Evolutionary conservation across 768 basidiomycete species (phyloP), one percentile per base, ranked within the genome.

Genomic region (Leccinum barrowsii): DNA sequence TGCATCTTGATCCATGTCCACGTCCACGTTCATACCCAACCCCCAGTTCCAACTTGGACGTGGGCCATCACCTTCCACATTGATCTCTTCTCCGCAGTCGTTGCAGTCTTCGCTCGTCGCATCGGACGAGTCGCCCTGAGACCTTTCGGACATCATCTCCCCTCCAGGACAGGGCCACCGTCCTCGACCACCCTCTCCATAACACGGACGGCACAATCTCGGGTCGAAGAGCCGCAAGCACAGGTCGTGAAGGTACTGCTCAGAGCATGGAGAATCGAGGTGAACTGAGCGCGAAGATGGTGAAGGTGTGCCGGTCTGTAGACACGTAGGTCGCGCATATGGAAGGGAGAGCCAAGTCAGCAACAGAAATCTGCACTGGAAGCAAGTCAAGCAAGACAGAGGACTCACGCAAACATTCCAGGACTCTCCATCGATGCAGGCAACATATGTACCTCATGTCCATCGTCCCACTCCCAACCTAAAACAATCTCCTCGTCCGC

Each of bases 391-490:
- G 21, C 3, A 53, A 56, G 50, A 56, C 30, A 26, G 65, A 61
- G 35, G 21, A 82, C 82, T 74, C 71, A 86, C 86, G 80, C 77
- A 64, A 86, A 85, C 57, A 80, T 65, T 58, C 78, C 73, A 5
- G 85, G 83, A 5, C 80, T 72, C 64, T 84, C 75, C 57, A 91
- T 76, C 52, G 90, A 72, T 7, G 85, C 84, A n/a, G 85, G 89
- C 1, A 93, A 75, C 59, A 79, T 76, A 72, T 96, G 94, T 0
- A 95, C 83, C 1, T 87, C 85, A 67, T 92, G 90, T 2, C 85
- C 85, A 66, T 98, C 95, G 65, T 98, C 94, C 95, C 95, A 98
- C 70, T 97, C 94, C 94, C 95, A 98, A 0, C 89, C 90, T 0
- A 98, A 74, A 0, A 94, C 85, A 19, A 98, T 82, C 74, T 98